Percentiles rank a stretch among this genome's conserved stretches.
phyloP scores from a whole-genome alignment of 2,329 filamentous ascomycete genomes.

The Colletotrichum sp. region DNA sequence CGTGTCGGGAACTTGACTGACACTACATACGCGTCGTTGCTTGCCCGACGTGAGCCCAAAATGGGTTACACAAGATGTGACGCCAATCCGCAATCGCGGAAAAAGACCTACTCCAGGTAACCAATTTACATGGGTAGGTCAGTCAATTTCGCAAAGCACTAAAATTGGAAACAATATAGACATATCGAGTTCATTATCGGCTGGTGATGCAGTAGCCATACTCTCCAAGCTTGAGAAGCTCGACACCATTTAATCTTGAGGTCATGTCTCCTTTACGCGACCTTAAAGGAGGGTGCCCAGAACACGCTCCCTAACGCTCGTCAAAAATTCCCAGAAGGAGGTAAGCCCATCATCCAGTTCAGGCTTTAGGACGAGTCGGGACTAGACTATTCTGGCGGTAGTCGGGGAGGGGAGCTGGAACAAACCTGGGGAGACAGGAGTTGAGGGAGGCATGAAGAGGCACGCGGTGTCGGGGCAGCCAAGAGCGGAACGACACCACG shows the following conservation, averaged over 20 bases:
- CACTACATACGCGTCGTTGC: not conserved
- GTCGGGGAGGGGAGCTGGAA: not conserved
- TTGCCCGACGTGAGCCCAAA: not conserved
- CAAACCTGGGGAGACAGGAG: not conserved
- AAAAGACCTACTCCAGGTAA: not conserved
- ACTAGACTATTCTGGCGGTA: not conserved
- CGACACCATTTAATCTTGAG: not conserved
- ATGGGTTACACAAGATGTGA: constrained; percentile 1
- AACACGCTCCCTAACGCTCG: constrained; percentile 9
- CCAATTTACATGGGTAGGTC: not conserved
- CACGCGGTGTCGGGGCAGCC: constrained; percentile 2
- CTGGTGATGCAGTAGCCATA: not conserved
- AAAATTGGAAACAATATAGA: constrained; percentile 9
- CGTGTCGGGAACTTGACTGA: not conserved
- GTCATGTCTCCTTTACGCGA: not conserved
- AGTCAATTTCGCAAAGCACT: not conserved
- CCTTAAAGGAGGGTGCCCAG: not conserved
- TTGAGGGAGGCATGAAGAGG: not conserved
- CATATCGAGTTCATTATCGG: not conserved
- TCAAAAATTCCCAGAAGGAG: constrained; percentile 25
- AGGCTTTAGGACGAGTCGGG: constrained; percentile 12
- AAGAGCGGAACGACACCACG: constrained; percentile 6
- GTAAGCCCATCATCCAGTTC: constrained; percentile 32
- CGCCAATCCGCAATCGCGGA: not conserved
- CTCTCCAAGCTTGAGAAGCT: not conserved